Percentiles rank a stretch among this genome's conserved stretches.
Conservation (phyloP, 2,329 filamentous ascomycete species). For the Macroventuria anomochaeta region DNA sequence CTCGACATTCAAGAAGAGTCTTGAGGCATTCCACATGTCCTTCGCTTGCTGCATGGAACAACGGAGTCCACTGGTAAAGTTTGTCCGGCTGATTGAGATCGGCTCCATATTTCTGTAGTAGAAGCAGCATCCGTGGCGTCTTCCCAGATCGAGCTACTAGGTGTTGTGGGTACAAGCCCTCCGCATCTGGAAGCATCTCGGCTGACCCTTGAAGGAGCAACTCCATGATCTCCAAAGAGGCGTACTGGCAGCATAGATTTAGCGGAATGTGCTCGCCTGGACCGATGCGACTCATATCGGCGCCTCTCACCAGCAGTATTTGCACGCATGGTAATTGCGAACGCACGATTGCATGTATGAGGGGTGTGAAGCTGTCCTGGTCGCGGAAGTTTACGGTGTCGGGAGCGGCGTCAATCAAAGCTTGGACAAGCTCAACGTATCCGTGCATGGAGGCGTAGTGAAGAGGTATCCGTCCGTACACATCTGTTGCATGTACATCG, state of each 20-base stretch:
- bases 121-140: constrained; percentile 76
- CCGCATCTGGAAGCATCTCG: constrained; percentile 87
- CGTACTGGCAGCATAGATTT: constrained; percentile 94
- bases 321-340: constrained; percentile 81
- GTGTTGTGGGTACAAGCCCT: constrained; percentile 96
- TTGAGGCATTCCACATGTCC: constrained; percentile 89
- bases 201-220: constrained; percentile 82
- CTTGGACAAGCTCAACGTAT: constrained; percentile 79
- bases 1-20: constrained; percentile 78
- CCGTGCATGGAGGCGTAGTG: constrained; percentile 98
- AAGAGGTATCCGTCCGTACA: constrained; percentile 90
- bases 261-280: constrained; percentile 92
- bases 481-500: constrained; percentile 80
- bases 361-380: constrained; percentile 94
- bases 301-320: constrained; percentile 75
- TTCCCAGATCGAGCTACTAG: constrained; percentile 89
- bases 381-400: constrained; percentile 86
- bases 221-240: constrained; percentile 82
- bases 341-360: constrained; percentile 94
- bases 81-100: constrained; percentile 93
- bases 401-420: constrained; percentile 71
- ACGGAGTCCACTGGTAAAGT: constrained; percentile 94
- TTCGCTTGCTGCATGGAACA: constrained; percentile 96
- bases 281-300: constrained; percentile 83
- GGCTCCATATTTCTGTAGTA: constrained; percentile 84